Evolutionary conservation across 1,284 basidiomycete species (phyloP).

Genomic region (Leccinum pachyderme): DNA sequence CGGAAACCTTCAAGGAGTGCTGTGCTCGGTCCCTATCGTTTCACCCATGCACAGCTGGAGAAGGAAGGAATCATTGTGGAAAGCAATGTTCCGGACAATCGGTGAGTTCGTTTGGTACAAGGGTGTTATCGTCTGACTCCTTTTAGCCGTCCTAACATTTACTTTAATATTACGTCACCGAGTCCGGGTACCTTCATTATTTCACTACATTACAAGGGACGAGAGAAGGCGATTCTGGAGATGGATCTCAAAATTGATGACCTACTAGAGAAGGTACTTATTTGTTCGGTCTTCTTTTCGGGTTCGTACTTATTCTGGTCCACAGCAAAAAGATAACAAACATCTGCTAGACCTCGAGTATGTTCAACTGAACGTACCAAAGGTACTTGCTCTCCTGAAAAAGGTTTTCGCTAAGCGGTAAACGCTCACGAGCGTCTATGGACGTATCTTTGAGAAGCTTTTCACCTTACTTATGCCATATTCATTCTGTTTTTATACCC

Average conservation of each 20-base stretch:
- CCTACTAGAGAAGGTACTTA: constrained; percentile 85
- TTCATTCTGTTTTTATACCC: constrained; percentile 30
- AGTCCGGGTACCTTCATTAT: constrained; percentile 99
- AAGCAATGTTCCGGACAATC: constrained; percentile 97
- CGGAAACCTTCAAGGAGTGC: constrained; percentile 87
- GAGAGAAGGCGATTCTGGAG: constrained; percentile 99
- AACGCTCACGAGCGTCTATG: constrained; percentile 32
- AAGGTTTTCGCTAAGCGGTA: constrained; percentile 87
- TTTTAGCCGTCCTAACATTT: constrained; percentile 91
- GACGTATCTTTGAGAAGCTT: constrained; percentile 26
- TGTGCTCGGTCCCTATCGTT: constrained; percentile 91
- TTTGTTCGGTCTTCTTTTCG: constrained; percentile 17
- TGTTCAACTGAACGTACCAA: constrained; percentile 95
- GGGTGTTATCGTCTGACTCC: constrained; percentile 3
- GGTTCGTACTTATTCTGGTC: constrained; percentile 14
- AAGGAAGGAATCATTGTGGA: constrained; percentile 99
- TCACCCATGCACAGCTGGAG: constrained; percentile 97
- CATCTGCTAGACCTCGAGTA: constrained; percentile 95
- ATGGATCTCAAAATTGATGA: constrained; percentile 99
- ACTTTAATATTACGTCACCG: constrained; percentile 97
- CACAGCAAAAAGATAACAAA: constrained; percentile 97
- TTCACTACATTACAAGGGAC: constrained; percentile 96
- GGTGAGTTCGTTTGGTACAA: constrained; percentile 51
- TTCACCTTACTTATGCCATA: constrained; percentile 33
- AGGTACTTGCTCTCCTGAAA: constrained; percentile 88